phyloP scores from a whole-genome alignment of 306 rosid genomes.

The Lotus japonicus region DNA sequence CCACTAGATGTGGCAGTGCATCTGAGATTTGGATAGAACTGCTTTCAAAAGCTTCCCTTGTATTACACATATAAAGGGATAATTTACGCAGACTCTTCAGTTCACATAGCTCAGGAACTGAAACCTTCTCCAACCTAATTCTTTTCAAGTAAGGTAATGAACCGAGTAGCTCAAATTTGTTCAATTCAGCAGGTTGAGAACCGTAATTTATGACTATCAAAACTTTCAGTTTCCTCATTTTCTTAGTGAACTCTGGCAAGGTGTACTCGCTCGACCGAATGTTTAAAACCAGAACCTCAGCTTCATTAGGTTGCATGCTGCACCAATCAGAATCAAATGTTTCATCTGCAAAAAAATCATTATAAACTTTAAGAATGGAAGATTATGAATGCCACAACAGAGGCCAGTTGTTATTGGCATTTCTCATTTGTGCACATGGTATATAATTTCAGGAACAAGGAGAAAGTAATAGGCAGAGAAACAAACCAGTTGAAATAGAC shows the following conservation, averaged over 20 bases:
- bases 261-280: constrained; percentile 23
- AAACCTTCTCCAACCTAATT: constrained; percentile 40
- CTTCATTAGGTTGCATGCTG: constrained; percentile 25
- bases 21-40: constrained; percentile 4
- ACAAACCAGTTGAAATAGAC: constrained; percentile 58
- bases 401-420: not conserved
- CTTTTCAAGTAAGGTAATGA: constrained; percentile 31
- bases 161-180: constrained; percentile 31
- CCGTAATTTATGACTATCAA: constrained; percentile 38
- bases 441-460: not conserved
- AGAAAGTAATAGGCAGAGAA: not conserved
- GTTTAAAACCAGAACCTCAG: constrained; percentile 51
- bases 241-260: constrained; percentile 32
- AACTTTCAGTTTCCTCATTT: constrained; percentile 46
- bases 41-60: constrained; percentile 9
- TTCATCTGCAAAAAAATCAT: constrained; percentile 41
- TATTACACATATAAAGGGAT: constrained; percentile 28
- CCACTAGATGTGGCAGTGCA: constrained; percentile 27
- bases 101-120: constrained; percentile 15
- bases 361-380: not conserved
- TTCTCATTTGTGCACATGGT: not conserved
- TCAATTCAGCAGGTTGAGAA: constrained; percentile 21
- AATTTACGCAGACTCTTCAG: constrained; percentile 17
- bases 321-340: constrained; percentile 30
- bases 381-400: not conserved